phyloP scores from a whole-genome alignment of 352 stramenopile species.

The Phytophthora capsici region DNA sequence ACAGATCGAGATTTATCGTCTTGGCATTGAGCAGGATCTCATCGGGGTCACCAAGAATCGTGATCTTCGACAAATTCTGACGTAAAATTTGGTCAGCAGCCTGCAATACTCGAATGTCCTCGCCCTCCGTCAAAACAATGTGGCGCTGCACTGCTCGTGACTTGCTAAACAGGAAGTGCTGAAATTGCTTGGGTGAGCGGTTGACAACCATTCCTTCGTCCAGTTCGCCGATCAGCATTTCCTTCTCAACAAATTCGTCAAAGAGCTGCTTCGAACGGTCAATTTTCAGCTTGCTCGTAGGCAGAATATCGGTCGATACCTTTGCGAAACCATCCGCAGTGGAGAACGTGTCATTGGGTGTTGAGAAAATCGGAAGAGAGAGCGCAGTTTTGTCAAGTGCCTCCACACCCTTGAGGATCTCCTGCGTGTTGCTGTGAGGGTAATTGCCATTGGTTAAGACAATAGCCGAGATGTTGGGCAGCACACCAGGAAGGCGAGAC shows the following conservation, averaged over 20 bases:
- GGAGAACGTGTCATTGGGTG: constrained; percentile 68
- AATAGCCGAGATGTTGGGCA: constrained; percentile 74
- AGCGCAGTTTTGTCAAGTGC: constrained; percentile 69
- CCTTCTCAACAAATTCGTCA: constrained; percentile 70
- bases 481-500: constrained; percentile 70
- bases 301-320: constrained; percentile 75
- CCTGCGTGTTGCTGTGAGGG: constrained; percentile 72
- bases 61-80: constrained; percentile 71
- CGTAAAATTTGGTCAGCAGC: constrained; percentile 78
- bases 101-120: constrained; percentile 83
- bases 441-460: constrained; percentile 82
- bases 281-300: constrained; percentile 76
- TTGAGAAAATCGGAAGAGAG: constrained; percentile 78
- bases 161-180: constrained; percentile 86
- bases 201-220: constrained; percentile 66
- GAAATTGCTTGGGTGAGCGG: constrained; percentile 84
- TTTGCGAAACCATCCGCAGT: constrained; percentile 63
- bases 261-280: constrained; percentile 69
- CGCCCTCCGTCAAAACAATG: constrained; percentile 86
- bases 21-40: constrained; percentile 71
- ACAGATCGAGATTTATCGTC: constrained; percentile 67
- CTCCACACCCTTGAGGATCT: constrained; percentile 75
- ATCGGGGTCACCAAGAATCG: constrained; percentile 80
- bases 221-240: constrained; percentile 71
- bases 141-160: constrained; percentile 70